Base-by-base conservation (phyloP, 73 alveolate genomes). In the Stentor roeselii region DNA sequence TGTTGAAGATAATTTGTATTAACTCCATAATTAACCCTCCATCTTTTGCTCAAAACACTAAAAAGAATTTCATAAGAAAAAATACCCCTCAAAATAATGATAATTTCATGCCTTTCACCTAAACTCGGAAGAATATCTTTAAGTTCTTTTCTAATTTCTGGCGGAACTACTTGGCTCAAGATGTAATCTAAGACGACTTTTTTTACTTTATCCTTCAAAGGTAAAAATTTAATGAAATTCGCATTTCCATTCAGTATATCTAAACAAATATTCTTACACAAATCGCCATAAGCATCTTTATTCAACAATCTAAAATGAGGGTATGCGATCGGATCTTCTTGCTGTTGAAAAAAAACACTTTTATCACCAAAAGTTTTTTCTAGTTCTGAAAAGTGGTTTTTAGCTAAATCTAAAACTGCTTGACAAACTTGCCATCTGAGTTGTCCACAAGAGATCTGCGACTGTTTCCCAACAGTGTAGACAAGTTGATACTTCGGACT, bases 11-110 rank as follows among this genome's bases (percentile, higher is more conserved):
- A 40, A 78, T 82, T 61, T 34, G n/a, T 0, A 42, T 83, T 82
- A 59, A 82, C 88, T n/a, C 88, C 88, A 32, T 60, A 82, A 36
- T 82, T 82, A 15, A 82, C 88, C 31, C 88, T 2, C 83, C 76
- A 78, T 60, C 88, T 60, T 78, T 82, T 82, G 82, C 76, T 76
- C 74, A 82, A 31, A 3, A 82, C 88, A 30, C 75, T 60, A 11
- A 76, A 75, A 50, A 82, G 1, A 60, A 82, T 82, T 36, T 60
- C 88, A 31, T 78, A 59, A 3, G 83, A 78, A 35, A 82, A 60
- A 2, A 82, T 60, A 27, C 88, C 88, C n/a, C 88, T 82, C 6
- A 50, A 11, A 11, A 50, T 11, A 6, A 50, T 11, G 21, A 50
- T 50, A 50, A 50, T 50, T 50, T 6, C 21, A 11, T 11, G 21